These are phyloP conservation scores for Oldenlandia corymbosa DNA, from an alignment of 257 asterid genomes.

Conservation along the genomic window DNA sequence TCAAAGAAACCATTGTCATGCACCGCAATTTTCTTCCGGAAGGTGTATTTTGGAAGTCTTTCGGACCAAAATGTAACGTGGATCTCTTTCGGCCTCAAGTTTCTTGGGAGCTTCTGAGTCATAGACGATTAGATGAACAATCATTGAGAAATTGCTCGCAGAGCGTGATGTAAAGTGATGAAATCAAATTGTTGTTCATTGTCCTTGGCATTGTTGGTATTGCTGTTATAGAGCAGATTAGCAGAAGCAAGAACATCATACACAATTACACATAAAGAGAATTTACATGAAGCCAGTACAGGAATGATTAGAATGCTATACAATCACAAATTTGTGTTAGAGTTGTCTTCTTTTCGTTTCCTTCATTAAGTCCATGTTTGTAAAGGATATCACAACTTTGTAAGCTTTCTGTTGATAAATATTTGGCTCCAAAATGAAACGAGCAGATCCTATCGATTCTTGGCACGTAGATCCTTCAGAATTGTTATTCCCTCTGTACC, in stretches of 20 bases:
- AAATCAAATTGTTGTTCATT: background rate
- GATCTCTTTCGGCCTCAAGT: slow-evolving; percentile 12
- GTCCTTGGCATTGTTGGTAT: slow-evolving; percentile 13
- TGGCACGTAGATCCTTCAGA: too few species aligned
- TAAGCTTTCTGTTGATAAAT: background rate
- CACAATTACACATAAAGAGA: background rate
- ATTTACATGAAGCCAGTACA: background rate
- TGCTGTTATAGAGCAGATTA: too few species aligned
- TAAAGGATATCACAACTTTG: background rate
- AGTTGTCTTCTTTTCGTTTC: background rate
- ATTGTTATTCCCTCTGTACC: too few species aligned
- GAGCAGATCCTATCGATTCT: too few species aligned
- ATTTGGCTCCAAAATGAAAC: background rate
- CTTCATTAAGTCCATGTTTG: background rate
- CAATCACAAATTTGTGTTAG: background rate
- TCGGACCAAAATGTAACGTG: slow-evolving; percentile 4
- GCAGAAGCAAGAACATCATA: background rate
- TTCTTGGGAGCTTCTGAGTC: too few species aligned
- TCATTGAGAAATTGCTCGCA: background rate
- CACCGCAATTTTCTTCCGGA: background rate
- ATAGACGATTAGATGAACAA: background rate
- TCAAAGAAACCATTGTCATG: too few species aligned
- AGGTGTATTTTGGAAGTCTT: background rate
- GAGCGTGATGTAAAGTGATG: background rate
- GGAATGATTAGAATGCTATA: background rate